Conservation (phyloP, 2,329 filamentous ascomycete species). For the Gaeumannomyces tritici region DNA sequence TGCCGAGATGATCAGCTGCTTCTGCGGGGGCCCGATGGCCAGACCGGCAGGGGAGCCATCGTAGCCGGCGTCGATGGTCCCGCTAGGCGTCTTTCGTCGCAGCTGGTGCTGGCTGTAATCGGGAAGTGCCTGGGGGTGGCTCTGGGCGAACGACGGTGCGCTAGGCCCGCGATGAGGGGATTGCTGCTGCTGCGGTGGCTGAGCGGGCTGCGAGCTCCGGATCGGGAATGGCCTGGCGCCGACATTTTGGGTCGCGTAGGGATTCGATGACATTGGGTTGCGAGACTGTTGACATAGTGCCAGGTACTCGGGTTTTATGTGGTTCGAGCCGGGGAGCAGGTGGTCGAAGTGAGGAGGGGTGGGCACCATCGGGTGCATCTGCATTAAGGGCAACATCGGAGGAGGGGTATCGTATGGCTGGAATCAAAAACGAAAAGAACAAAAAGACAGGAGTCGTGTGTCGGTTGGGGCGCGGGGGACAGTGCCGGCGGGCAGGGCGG, state of each 20-base stretch:
- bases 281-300: constrained; percentile 14
- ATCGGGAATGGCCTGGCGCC: constrained; percentile 24
- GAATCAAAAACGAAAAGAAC: background rate
- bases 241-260: constrained; percentile 10
- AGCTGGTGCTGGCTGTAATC: constrained; percentile 62
- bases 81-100: constrained; percentile 85
- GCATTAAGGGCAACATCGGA: constrained; percentile 39
- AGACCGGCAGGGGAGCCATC: constrained; percentile 73
- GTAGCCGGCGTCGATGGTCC: constrained; percentile 86
- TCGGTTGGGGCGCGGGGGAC: background rate
- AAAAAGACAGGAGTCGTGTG: background rate
- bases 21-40: constrained; percentile 63
- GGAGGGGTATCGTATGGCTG: background rate
- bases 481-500: background rate
- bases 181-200: constrained; percentile 8
- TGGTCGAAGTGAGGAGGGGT: constrained; percentile 28
- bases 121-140: constrained; percentile 1
- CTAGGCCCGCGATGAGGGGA: background rate
- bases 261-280: constrained; percentile 8
- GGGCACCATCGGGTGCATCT: constrained; percentile 38
- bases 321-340: constrained; percentile 18
- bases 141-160: constrained; percentile 14
- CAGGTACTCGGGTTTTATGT: constrained; percentile 17
- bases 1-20: constrained; percentile 71
- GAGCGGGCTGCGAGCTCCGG: constrained; percentile 22